These are phyloP conservation scores for Daedaleopsis nitida DNA, from an alignment of 768 basidiomycete species.

Conservation along the genomic window DNA sequence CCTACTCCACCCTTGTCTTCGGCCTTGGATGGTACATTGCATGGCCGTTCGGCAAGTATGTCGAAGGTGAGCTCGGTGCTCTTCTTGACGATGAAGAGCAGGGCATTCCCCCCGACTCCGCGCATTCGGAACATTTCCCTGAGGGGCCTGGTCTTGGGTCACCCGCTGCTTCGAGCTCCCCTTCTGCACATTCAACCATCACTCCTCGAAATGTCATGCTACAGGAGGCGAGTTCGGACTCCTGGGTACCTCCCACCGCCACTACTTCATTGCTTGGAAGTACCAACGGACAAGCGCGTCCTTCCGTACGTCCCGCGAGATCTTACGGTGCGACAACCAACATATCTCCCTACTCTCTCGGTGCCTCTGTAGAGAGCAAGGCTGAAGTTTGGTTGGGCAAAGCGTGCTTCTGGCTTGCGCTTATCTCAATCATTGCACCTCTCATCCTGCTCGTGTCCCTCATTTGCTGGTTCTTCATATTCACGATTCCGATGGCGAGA, in stretches of 20 bases:
- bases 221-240: conserved; percentile 41
- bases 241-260: conserved; percentile 50
- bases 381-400: conserved; percentile 62
- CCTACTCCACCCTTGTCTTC: conserved; percentile 83
- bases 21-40: conserved; percentile 95
- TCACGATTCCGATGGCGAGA: conserved; percentile 98
- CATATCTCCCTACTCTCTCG: conserved; percentile 22
- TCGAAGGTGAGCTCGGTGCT: conserved; percentile 72
- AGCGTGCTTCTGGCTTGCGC: conserved; percentile 78
- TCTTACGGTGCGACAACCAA: conserved; percentile 67
- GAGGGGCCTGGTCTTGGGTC: conserved; percentile 39
- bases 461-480: conserved; percentile 92
- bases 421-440: conserved; percentile 82
- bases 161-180: conserved; percentile 25
- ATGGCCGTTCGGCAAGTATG: conserved; percentile 99
- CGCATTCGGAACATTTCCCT: conserved; percentile 13
- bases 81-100: conserved; percentile 38
- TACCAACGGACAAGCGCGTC: conserved; percentile 23
- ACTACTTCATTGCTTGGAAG: conserved; percentile 48
- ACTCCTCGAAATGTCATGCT: conserved; percentile 38
- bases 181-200: conserved; percentile 45
- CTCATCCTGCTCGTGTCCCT: conserved; percentile 85
- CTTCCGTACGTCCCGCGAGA: conserved; percentile 40
- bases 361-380: conserved; percentile 26
- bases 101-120: conserved; percentile 11